Base-by-base conservation (phyloP, 305 asterid species). In the Fraxinus baroniana region DNA sequence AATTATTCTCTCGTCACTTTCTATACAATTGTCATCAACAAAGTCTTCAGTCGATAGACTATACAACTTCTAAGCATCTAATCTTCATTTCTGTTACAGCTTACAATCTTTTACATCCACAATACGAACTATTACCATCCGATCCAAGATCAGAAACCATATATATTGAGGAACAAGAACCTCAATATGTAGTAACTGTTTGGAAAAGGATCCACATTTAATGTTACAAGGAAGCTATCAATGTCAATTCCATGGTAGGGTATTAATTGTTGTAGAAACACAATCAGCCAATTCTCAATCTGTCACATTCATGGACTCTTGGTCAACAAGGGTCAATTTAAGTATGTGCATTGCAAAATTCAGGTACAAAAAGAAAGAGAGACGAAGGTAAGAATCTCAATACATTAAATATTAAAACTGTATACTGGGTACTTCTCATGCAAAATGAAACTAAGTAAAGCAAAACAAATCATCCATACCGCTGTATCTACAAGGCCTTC, bases 401-500 rank as follows among this genome's bases (percentile, higher is more conserved):
- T 68, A 68, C 22, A 3, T 10, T 4, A 13, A 5, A 1, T 28
- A 68, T 68, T 24, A 13, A 66, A 66, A 66, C 37, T 26, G 1
- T 12, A 4, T 3, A 4, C 22, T 68, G 3, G 39, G 8, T 30
- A 28, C 74, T 68, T 68, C 36, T 66, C 74, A 66, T 26, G 74
- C 36, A 26, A 66, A 66, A 66, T 10, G 36, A 28, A 12, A 28
- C 18, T 66, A 68, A 33, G 72, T 39, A 64, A 62, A 77, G 57
- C 44, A 81, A 77, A 76, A 80, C 66, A n/a, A 78, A 79, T 17
- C 80, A 81, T 80, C n/a, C 95, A 73, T 95, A 96, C 98, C 91
- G 98, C 98, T 8, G 98, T 96, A 89, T 96, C 99, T 74, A 94
- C 97, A 72, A 96, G 99, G 49, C 99, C 99, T 91, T 95, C 99